Conservation (phyloP, 2,329 filamentous ascomycete genomes). For the Beauveria australis region DNA sequence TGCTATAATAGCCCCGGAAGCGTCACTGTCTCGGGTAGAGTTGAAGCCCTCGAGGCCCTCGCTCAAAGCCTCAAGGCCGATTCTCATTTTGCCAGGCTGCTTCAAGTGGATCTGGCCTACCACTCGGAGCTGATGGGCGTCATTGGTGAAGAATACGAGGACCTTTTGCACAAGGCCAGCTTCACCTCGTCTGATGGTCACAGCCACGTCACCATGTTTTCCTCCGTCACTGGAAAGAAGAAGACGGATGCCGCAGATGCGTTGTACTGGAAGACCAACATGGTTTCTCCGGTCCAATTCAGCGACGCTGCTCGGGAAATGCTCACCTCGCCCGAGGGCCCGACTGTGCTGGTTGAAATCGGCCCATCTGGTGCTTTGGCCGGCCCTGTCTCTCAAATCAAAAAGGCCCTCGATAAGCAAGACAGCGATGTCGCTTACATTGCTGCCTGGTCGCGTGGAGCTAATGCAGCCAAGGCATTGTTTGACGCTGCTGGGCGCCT, state of each 20-base stretch:
- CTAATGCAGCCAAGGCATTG: not conserved
- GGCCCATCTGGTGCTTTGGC: not conserved
- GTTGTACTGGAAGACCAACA: conserved; percentile 13
- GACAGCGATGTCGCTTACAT: not conserved
- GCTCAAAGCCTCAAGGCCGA: conserved; percentile 24
- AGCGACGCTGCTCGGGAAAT: conserved; percentile 8
- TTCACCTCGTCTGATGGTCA: not conserved
- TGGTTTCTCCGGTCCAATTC: conserved; percentile 13
- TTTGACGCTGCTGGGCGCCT: not conserved
- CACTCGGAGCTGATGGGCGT: conserved; percentile 38
- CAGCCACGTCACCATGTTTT: not conserved
- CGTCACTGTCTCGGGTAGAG: conserved; percentile 28
- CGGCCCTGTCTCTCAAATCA: conserved; percentile 7
- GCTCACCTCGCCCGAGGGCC: not conserved
- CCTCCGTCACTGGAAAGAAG: not conserved
- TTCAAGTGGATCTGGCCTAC: conserved; percentile 37
- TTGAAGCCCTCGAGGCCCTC: conserved; percentile 30
- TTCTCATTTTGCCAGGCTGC: conserved; percentile 31
- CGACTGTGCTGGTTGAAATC: not conserved
- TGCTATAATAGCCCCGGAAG: conserved; percentile 38
- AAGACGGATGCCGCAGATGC: conserved; percentile 1
- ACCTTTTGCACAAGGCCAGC: not conserved
- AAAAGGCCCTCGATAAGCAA: conserved; percentile 1
- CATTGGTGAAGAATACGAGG: conserved; percentile 10
- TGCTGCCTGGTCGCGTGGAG: not conserved